Evolutionary conservation across 805 yeast species (phyloP).

Genomic region (Candida peoriensis): DNA sequence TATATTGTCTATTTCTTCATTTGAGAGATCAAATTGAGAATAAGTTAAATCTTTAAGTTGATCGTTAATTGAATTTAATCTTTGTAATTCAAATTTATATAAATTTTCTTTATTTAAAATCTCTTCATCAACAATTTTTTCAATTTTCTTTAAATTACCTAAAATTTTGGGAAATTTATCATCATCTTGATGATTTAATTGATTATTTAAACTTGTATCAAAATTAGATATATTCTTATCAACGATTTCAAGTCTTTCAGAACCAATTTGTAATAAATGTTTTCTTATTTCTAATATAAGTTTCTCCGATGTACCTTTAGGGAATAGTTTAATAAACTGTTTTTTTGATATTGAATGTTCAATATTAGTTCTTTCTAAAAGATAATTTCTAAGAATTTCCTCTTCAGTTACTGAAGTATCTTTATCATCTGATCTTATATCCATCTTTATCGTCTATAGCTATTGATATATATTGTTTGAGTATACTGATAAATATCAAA

Average conservation of each 20-base stretch:
- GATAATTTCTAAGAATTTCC: constrained; percentile 13
- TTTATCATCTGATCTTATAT: no score
- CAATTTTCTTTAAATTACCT: not conserved
- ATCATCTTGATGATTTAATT: constrained; percentile 1
- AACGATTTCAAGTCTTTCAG: constrained; percentile 2
- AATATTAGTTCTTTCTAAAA: constrained; percentile 14
- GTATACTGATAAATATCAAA: no score
- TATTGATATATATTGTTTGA: no score
- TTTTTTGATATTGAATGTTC: constrained; percentile 4
- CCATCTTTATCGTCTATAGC: no score
- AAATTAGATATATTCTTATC: constrained; percentile 7
- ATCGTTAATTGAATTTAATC: constrained; percentile 6
- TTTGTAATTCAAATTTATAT: constrained; percentile 9
- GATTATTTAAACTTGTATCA: no score
- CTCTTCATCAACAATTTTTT: not conserved
- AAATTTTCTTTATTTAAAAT: constrained; percentile 22
- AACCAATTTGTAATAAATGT: constrained; percentile 2
- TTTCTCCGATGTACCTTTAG: constrained; percentile 7
- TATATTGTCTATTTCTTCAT: constrained; percentile 1
- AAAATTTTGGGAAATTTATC: not conserved
- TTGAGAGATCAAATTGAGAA: no score
- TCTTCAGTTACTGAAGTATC: no score
- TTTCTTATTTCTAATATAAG: constrained; percentile 6
- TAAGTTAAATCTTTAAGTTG: constrained; percentile 26
- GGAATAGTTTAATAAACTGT: constrained; percentile 12